A percentile compares a stretch with the other conserved stretches of the same genome.
phyloP scores from a whole-genome alignment of 257 asterid genomes.

The Salvia splendens region DNA sequence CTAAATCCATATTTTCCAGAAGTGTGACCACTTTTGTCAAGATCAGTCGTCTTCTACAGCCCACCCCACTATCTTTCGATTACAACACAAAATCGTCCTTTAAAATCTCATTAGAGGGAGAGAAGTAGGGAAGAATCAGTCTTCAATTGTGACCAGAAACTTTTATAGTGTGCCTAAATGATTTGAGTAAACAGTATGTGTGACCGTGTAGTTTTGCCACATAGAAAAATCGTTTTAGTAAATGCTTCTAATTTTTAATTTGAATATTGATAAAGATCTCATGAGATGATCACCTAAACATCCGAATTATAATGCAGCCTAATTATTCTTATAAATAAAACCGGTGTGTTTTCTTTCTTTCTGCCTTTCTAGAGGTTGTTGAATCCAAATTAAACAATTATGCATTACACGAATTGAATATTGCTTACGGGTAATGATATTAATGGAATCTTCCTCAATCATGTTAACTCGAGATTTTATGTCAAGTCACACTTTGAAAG shows the following conservation, averaged over 20 bases:
- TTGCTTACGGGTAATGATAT: neutral
- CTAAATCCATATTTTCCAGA: neutral
- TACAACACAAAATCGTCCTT: conserved; percentile 16
- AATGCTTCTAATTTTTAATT: too few species aligned
- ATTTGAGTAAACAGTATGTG: neutral
- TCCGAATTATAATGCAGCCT: too few species aligned
- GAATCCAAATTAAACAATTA: too few species aligned
- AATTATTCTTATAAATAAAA: neutral
- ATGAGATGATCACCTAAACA: neutral
- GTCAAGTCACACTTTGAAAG: neutral
- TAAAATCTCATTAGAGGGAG: neutral
- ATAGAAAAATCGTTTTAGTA: neutral
- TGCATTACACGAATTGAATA: too few species aligned
- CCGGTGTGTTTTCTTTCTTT: neutral
- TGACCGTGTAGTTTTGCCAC: conserved; percentile 16
- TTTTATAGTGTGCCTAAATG: conserved; percentile 23
- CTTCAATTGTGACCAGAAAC: conserved; percentile 28
- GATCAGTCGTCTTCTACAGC: conserved; percentile 31
- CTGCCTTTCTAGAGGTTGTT: too few species aligned
- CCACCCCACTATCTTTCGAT: conserved; percentile 33
- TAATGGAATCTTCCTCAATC: neutral
- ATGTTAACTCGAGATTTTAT: neutral
- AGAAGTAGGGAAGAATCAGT: neutral
- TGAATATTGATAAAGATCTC: neutral
- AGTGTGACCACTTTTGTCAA: conserved; percentile 28